These are phyloP conservation scores for Calonectria leucothoes DNA, from an alignment of 2,329 filamentous ascomycete species.

Conservation along the genomic window DNA sequence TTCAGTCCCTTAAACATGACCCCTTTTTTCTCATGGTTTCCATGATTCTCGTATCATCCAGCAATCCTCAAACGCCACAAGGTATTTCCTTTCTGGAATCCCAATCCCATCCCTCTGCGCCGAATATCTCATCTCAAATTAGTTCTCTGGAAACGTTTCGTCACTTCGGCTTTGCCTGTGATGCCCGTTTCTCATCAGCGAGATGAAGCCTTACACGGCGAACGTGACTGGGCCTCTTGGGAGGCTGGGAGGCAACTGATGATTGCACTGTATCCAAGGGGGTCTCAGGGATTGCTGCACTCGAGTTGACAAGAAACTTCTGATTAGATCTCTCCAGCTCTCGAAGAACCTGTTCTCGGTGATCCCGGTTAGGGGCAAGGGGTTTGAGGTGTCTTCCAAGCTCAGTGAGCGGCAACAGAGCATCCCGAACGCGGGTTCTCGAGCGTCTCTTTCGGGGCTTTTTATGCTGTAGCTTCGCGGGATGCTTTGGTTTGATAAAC, in stretches of 20 bases:
- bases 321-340: slow-evolving; percentile 42
- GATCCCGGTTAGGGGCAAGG: slow-evolving; percentile 12
- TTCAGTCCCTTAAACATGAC: not conserved
- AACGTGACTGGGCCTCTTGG: not conserved
- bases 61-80: not conserved
- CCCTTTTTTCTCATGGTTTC: not conserved
- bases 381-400: slow-evolving; percentile 37
- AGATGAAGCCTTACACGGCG: not conserved
- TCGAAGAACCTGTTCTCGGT: slow-evolving; percentile 41
- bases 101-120: no score
- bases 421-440: slow-evolving; percentile 28
- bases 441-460: slow-evolving; percentile 30
- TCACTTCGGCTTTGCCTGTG: not conserved
- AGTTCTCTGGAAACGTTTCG: not conserved
- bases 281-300: slow-evolving; percentile 12
- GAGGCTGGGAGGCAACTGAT: not conserved
- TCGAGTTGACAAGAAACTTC: slow-evolving; percentile 41
- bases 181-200: not conserved
- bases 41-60: not conserved
- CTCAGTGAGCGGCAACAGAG: slow-evolving; percentile 37
- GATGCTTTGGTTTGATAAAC: slow-evolving; percentile 22
- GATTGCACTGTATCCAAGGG: not conserved
- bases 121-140: not conserved
- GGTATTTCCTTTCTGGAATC: not conserved
- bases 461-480: not conserved